Base-by-base conservation (phyloP, 495 filamentous ascomycete genomes). In the Parathielavia appendiculata region DNA sequence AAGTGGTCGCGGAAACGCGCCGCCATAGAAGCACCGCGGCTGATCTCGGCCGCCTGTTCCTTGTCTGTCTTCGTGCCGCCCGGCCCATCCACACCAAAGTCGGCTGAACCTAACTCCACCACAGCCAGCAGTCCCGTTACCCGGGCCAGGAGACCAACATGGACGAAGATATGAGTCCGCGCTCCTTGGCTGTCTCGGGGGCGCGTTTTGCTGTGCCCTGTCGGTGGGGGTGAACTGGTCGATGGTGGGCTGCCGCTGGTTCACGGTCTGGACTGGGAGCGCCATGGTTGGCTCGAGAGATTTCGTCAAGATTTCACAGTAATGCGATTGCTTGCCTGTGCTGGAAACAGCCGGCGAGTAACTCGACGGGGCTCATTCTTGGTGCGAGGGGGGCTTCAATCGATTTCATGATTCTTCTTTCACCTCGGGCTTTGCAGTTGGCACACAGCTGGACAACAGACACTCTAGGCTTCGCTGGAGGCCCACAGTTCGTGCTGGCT, bases 281-380 rank as follows among this genome's bases (percentile, higher is more conserved):
- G 63, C 69, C 64, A 74, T 69, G 69, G 73, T 60, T 69, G 64
- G 70, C 72, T 66, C 70, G 66, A 72, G 70, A 77, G 71, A 75
- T 80, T 92, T 96, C 89, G 92, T 97, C 92, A 84, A 78, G 84
- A 83, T 89, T 30, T 71, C 79, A 96, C 83, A 97, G 93, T 87
- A 84, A 98, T 97, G 92, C 92, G 93, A 97, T 97, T 96, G 90
- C 89, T 81, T 68, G 62, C 60, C 72, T 70, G 64, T 58, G 26
- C 62, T 65, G 65, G 63, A 68, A 40, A 63, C 76, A 82, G 84
- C 82, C 61, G 65, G 69, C 71, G 69, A 83, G 89, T 95, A 92
- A 97, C 93, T 95, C 90, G 91, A 98, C 96, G 93, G 93, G 93
- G 93, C 93, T 96, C 90, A 98, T 96, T 97, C 90, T 96, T 89